Conservation (phyloP, 176 grass and related monocot genomes). For the Sorghum bicolor region Sorghum_bicolor_NCBIv3 NC_012877.2:61885001-61885500, state of each 20-base stretch:
- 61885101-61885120: too few relatives aligned
- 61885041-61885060: too few relatives aligned
- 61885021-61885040: too few relatives aligned
- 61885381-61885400: conserved; percentile 59
- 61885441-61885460: conserved; percentile 82
- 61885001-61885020: too few relatives aligned
- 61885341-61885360: conserved; percentile 86
- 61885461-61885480: conserved; percentile 65
- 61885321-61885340: conserved; percentile 72
- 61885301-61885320: background rate
- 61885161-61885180: conserved; percentile 40
- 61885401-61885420: conserved; percentile 81
- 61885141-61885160: conserved; percentile 35
- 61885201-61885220: conserved; percentile 33
- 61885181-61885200: conserved; percentile 39
- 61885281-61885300: too few relatives aligned
- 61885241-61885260: background rate
- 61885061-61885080: too few relatives aligned
- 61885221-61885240: conserved; percentile 20
- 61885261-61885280: background rate
- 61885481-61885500: conserved; percentile 51
- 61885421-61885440: conserved; percentile 77
- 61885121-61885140: too few relatives aligned
- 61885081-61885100: too few relatives aligned
- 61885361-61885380: conserved; percentile 61